These are phyloP conservation scores for Urostyla sp. DNA, from an alignment of 73 alveolate species.

Conservation along the genomic window DNA sequence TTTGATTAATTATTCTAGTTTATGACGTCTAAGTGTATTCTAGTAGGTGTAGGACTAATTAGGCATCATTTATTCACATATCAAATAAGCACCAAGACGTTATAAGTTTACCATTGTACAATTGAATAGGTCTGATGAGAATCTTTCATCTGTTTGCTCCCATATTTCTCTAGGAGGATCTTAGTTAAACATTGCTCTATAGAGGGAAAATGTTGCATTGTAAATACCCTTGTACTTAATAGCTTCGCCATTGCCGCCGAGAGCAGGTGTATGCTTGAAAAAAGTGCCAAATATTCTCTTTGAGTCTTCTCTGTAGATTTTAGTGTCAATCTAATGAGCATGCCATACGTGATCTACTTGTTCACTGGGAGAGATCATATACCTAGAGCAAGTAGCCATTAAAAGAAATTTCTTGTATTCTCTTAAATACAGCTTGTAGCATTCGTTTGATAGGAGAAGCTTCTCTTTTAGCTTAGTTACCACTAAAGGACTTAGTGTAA, in stretches of 20 bases:
- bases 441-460: slow-evolving; percentile 3
- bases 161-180: slow-evolving; percentile 56
- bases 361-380: slow-evolving; percentile 65
- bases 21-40: background rate
- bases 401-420: slow-evolving; percentile 65
- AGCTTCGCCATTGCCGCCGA: slow-evolving; percentile 41
- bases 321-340: slow-evolving; percentile 44
- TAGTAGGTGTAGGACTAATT: background rate
- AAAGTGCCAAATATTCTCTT: background rate
- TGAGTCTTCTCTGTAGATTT: slow-evolving; percentile 46
- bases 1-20: background rate
- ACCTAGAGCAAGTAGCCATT: slow-evolving; percentile 27
- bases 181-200: slow-evolving; percentile 19
- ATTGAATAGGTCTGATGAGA: slow-evolving; percentile 7
- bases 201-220: slow-evolving; percentile 46
- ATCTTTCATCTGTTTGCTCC: slow-evolving; percentile 57
- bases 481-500: background rate
- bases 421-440: slow-evolving; percentile 35
- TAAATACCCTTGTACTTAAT: slow-evolving; percentile 9
- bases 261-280: slow-evolving; percentile 60
- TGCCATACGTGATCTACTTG: slow-evolving; percentile 74
- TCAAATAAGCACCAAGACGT: background rate
- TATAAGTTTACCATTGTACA: slow-evolving; percentile 33
- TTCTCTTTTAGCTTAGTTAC: slow-evolving; percentile 5
- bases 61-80: background rate